These are phyloP conservation scores for Jamesozyma gamospora DNA, from an alignment of 805 yeast genomes.

Conservation along the genomic window DNA sequence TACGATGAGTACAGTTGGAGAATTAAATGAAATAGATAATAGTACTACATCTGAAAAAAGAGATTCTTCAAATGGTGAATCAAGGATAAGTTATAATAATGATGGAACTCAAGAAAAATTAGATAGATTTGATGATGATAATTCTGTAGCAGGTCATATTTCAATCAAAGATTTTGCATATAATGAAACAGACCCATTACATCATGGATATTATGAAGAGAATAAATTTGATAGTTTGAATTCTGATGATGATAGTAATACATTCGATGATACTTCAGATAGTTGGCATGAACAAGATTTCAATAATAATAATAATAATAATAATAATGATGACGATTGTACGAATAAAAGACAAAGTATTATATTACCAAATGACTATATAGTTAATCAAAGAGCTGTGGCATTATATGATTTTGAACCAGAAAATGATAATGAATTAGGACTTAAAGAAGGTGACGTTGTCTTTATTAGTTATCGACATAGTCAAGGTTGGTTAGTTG, in stretches of 20 bases:
- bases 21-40: too few relatives aligned
- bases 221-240: slow-evolving; percentile 10
- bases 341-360: slow-evolving; percentile 27
- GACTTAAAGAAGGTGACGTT: slow-evolving; percentile 66
- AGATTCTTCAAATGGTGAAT: too few relatives aligned
- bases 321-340: slow-evolving; percentile 6
- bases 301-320: background rate
- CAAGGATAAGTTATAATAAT: too few relatives aligned
- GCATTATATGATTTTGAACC: slow-evolving; percentile 87
- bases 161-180: slow-evolving; percentile 80
- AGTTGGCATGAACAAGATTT: too few relatives aligned
- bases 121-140: slow-evolving; percentile 3
- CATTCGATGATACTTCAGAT: background rate
- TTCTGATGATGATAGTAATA: background rate
- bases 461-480: slow-evolving; percentile 83
- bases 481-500: slow-evolving; percentile 98
- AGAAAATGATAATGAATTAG: slow-evolving; percentile 88
- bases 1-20: too few relatives aligned
- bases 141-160: slow-evolving; percentile 26
- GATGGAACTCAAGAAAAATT: too few relatives aligned
- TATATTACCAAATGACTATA: slow-evolving; percentile 29
- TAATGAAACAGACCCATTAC: slow-evolving; percentile 54
- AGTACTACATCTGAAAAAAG: too few relatives aligned
- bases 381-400: slow-evolving; percentile 50
- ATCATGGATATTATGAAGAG: slow-evolving; percentile 45